These are phyloP conservation scores for Aureobasidium sp. DNA, from an alignment of 2,329 filamentous ascomycete species.

Conservation along the genomic window DNA sequence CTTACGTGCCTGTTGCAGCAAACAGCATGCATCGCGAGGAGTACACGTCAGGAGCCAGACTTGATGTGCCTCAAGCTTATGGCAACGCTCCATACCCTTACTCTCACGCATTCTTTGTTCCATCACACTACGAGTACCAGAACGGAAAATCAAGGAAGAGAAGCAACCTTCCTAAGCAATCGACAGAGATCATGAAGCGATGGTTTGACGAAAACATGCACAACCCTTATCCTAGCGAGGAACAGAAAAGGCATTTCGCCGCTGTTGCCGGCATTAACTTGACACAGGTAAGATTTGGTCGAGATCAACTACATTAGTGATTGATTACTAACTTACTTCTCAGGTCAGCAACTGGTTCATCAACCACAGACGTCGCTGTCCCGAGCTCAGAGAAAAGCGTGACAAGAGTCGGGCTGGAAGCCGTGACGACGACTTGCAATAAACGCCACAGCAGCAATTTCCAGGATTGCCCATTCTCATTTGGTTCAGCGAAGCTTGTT, in stretches of 20 bases:
- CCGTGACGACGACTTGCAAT: constrained; percentile 12
- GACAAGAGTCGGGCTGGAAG: constrained; percentile 21
- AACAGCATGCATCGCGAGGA: constrained; percentile 2
- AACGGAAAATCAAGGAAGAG: constrained; percentile 31
- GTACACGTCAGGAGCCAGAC: constrained; percentile 2
- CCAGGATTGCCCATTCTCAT: background rate
- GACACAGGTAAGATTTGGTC: constrained; percentile 25
- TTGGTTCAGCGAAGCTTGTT: background rate
- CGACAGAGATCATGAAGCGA: constrained; percentile 35
- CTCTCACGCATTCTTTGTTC: constrained; percentile 15
- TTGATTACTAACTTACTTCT: background rate
- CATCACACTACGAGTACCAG: constrained; percentile 29
- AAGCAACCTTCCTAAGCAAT: constrained; percentile 33
- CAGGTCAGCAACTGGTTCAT: constrained; percentile 36
- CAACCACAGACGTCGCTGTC: constrained; percentile 32
- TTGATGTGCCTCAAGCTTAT: constrained; percentile 13
- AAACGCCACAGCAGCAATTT: background rate
- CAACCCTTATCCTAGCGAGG: constrained; percentile 34
- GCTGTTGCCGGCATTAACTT: constrained; percentile 30
- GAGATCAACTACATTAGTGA: background rate
- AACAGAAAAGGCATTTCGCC: constrained; percentile 27
- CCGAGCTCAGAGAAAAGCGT: constrained; percentile 32
- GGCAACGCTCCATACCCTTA: constrained; percentile 14
- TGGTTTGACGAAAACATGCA: constrained; percentile 35
- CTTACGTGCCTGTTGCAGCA: background rate